Base-by-base conservation (phyloP, 2,329 filamentous ascomycete species). In the Shiraia bambusicola region DNA sequence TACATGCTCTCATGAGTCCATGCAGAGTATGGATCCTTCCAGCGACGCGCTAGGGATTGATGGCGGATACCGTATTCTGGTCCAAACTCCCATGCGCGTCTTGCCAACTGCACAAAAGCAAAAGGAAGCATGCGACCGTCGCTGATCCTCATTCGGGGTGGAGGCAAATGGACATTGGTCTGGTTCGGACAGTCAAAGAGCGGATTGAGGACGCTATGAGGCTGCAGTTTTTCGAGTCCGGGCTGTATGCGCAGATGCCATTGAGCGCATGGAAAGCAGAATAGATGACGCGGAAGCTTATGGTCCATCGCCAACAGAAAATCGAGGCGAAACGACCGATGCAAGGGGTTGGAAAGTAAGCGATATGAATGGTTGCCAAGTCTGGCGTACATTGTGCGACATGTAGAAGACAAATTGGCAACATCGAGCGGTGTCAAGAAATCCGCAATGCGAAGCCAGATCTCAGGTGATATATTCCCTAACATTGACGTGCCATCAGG, bases 181-280 rank as follows among this genome's bases (percentile, higher is more conserved):
- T 71, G 69, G 38, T 78, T 75, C 1, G 79, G 78, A 54, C 81
- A 84, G 30, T 70, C 56, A 61, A 78, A 82, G 10, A 83, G 58
- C 1, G 78, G 80, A 47, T 82, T 82, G 15, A 78, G 56, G 11
- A 81, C 69, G 32, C 74, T 72, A 19, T 76, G 70, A 2, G 77
- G 74, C 51, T 77, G 76, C 11, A 83, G 61, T 9, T 69, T 72
- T 55, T 84, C 81, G 25, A 70, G 50, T 13, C 80, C 80, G 26
- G 72, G 71, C 37, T 76, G 69, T 1, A 71, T 76, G 30, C 81
- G 74, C 4, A 71, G 61, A 56, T 84, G 81, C 60, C 77, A 83
- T 40, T 64, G 69, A 11, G 66, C 72, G 56, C 81, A 84, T 4
- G 75, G 73, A 55, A 81, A 79, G 61, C 81, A 84, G 39, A 83